Evolutionary conservation across 2,329 filamentous ascomycete genomes (phyloP), one percentile per base, ranked within the genome.

Genomic region (Leptographium galeiforme): DNA sequence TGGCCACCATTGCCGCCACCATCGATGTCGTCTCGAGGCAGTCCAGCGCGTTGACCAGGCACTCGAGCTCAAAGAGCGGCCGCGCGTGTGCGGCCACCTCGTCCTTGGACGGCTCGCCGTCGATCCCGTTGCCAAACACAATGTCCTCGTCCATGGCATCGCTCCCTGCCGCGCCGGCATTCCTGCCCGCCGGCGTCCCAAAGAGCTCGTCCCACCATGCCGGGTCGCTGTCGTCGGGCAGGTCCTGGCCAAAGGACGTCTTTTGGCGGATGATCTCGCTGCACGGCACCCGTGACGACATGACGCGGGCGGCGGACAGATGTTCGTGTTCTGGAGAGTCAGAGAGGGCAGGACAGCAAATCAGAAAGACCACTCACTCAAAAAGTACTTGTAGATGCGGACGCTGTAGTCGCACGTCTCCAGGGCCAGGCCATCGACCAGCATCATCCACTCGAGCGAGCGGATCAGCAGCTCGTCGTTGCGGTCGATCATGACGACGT

Each of bases 361-460:
- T n/a, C n/a, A n/a, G n/a, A n/a, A n/a, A n/a, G n/a, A n/a, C n/a
- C n/a, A 77, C 88, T 74, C 79, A 94, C 89, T 77, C 48, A 95
- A 75, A 63, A 96, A 89, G 56, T 84, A 82, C 63, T 86, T 86
- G 69, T 95, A 88, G n/a, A 90, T 77, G 60, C 81, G 76, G 34
- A 79, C 78, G 44, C 88, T 82, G 48, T 63, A 68, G 32, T 61
- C 60, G 59, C 66, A 67, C 38, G 65, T 66, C 55, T 65, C 64
- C 18, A 62, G 58, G 2, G 66, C 61, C 43, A 64, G 59, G 3
- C 62, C 84, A 50, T 85, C 79, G 10, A 91, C 77, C 53, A 87
- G 76, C 55, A 87, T 71, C 64, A 91, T 83, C 90, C 91, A 97
- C 63, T 94, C 87, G 55, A 96, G 70, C 40, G 86, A 82, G 54